Conservation (phyloP, 164 flowering plant species). For the Umbilicus rupestris region DNA sequence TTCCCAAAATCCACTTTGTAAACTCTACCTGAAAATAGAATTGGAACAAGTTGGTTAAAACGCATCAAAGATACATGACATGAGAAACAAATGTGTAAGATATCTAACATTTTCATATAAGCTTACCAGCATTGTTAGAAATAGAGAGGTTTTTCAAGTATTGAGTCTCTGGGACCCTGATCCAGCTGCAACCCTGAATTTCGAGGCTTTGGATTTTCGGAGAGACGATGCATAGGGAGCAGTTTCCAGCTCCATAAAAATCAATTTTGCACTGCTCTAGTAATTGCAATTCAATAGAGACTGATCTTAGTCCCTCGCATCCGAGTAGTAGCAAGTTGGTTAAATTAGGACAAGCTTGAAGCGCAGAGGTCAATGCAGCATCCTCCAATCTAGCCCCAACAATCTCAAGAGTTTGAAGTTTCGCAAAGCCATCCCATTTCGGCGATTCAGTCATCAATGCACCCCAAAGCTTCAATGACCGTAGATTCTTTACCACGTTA, state of each 20-base stretch:
- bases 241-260: constrained; percentile 58
- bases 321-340: constrained; percentile 50
- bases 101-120: background rate
- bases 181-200: constrained; percentile 76
- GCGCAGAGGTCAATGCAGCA: constrained; percentile 33
- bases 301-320: constrained; percentile 56
- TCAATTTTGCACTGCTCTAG: constrained; percentile 70
- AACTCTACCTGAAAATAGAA: constrained; percentile 46
- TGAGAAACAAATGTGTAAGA: too few relatives aligned
- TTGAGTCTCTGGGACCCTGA: constrained; percentile 41
- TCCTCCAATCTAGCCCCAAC: constrained; percentile 69
- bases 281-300: constrained; percentile 46
- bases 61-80: constrained; percentile 1
- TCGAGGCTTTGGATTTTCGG: constrained; percentile 53
- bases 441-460: constrained; percentile 51
- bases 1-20: constrained; percentile 67
- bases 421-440: constrained; percentile 53
- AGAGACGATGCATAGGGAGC: constrained; percentile 37
- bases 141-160: constrained; percentile 46
- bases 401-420: constrained; percentile 53
- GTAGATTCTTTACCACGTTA: constrained; percentile 34
- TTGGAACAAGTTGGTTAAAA: background rate
- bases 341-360: constrained; percentile 67
- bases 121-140: constrained; percentile 61
- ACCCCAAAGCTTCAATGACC: constrained; percentile 78